These are phyloP conservation scores for Rhododendron simsii DNA, from an alignment of 148 eudicot genomes.

Conservation along the genomic window DNA sequence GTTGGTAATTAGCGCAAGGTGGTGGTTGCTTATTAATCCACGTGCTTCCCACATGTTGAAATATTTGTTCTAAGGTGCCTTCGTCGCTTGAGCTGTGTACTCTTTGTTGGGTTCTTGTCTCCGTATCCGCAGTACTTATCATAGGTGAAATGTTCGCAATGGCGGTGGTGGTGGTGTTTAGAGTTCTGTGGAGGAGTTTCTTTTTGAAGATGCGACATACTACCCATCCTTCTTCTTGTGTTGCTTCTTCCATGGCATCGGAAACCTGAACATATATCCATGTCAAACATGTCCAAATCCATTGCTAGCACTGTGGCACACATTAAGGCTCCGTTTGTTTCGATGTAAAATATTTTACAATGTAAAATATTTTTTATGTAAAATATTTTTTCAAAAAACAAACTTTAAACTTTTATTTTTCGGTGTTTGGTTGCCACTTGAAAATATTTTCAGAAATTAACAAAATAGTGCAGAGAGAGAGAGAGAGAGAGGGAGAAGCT, in stretches of 20 bases:
- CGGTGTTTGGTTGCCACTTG: too few relatives aligned
- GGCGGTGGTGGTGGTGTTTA: neutral
- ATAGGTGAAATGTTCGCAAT: neutral
- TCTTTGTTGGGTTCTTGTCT: neutral
- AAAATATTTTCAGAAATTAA: too few relatives aligned
- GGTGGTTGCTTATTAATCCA: neutral
- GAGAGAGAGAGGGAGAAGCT: too few relatives aligned
- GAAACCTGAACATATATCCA: neutral
- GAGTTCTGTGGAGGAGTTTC: slow-evolving; percentile 15
- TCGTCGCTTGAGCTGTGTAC: neutral
- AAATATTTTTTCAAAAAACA: too few relatives aligned
- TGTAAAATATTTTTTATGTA: too few relatives aligned
- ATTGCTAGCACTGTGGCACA: neutral
- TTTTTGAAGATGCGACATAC: slow-evolving; percentile 14
- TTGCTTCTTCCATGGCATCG: neutral
- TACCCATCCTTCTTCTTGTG: slow-evolving; percentile 16
- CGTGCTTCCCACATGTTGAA: slow-evolving; percentile 13
- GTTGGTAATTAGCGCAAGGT: neutral
- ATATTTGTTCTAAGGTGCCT: slow-evolving; percentile 18
- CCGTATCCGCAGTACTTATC: neutral
- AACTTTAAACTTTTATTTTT: too few relatives aligned
- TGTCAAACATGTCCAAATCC: neutral
- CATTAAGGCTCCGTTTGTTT: neutral
- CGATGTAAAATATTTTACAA: too few relatives aligned
- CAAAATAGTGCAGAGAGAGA: too few relatives aligned